Evolutionary conservation across 2,329 filamentous ascomycete species (phyloP), one percentile per base, ranked within the genome.

Genomic region (Cladosporium colombiae): DNA sequence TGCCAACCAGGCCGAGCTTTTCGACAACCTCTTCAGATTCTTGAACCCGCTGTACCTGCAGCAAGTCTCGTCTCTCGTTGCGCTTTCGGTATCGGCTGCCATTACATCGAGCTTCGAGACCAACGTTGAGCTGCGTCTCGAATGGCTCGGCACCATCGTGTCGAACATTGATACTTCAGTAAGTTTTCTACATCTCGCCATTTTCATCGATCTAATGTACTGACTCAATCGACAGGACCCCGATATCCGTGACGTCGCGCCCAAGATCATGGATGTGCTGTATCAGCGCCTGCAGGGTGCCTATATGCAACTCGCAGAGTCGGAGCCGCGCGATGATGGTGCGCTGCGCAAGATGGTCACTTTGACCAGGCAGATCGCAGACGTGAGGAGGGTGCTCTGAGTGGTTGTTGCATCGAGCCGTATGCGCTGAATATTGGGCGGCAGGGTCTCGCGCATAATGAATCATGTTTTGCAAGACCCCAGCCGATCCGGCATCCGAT

Each of bases 51-150:
- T 78, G 10, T 89, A 87, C 74, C 78, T 89, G 27, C 78, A 78
- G 21, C 78, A 80, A 46, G 81, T 89, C 21, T 82, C 85, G 33
- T 83, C 85, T 1, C 81, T 89, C 49, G 82, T 89, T 40, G 80
- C 82, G 27, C 81, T 89, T 50, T 88, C 86, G 2, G 85, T 88
- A 29, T 85, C 84, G 62, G 86, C 86, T 25, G 86, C 87, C n/a
- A 84, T 89, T 29, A 87, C 85, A 2, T 81, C 83, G 3, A 81
- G 81, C 53, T 77, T 89, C 65, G 79, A 83, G 33, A 83, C 82
- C 11, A 83, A 86, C 67, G 74, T 85, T 29, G 72, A 77, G 37
- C 80, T 85, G 73, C 85, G 87, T 65, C 80, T 89, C 16, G 76
- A 81, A 25, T 89, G 87, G 87, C 80, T 89, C 29, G 81, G 84